phyloP scores from a whole-genome alignment of 2,329 filamentous ascomycete genomes.

The Penicillium sp. region DNA sequence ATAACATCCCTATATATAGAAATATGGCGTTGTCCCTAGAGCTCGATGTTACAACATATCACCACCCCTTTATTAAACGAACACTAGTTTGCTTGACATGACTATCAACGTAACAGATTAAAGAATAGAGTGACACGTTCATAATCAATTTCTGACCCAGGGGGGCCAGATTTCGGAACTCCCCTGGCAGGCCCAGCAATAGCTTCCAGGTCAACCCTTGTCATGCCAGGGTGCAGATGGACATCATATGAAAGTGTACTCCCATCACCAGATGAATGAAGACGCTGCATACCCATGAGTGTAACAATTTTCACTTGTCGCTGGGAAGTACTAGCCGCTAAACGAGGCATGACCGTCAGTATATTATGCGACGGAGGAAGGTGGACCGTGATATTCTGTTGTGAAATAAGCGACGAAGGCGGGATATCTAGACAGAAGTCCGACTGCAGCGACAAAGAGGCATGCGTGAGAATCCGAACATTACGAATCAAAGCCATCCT shows the following conservation, averaged over 20 bases:
- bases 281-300: conserved; percentile 61
- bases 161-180: conserved; percentile 53
- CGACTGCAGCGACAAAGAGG: conserved; percentile 59
- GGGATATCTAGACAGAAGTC: conserved; percentile 63
- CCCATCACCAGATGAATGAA: conserved; percentile 52
- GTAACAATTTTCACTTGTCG: conserved; percentile 77
- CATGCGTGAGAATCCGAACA: conserved; percentile 66
- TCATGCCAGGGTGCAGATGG: conserved; percentile 67
- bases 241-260: conserved; percentile 72
- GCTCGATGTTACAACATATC: no score
- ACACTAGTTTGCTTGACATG: conserved; percentile 12
- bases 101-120: conserved; percentile 59
- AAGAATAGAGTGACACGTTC: conserved; percentile 76
- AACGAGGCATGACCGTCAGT: conserved; percentile 66
- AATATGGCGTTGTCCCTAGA: no score
- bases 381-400: conserved; percentile 70
- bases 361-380: conserved; percentile 66
- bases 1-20: no score
- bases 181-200: conserved; percentile 66
- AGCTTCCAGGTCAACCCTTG: conserved; percentile 74
- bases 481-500: conserved; percentile 65
- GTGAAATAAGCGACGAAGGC: conserved; percentile 62
- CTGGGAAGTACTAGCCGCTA: conserved; percentile 62
- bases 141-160: conserved; percentile 61
- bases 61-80: conserved; percentile 2